phyloP scores from a whole-genome alignment of 306 rosid genomes.

The Cicer cuneatum region DNA sequence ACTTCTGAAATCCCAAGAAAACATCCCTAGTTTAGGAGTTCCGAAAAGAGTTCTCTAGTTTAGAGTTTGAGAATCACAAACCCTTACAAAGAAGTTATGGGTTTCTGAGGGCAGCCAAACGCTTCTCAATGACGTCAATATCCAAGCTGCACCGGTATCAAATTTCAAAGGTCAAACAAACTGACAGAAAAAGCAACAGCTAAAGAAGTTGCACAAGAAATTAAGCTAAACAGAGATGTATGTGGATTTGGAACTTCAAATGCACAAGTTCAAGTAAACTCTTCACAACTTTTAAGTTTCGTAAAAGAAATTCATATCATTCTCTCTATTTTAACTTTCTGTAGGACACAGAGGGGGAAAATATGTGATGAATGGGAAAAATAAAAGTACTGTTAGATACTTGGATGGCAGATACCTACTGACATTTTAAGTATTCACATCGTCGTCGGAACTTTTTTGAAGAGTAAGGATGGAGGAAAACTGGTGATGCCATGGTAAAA shows the following conservation, averaged over 20 bases:
- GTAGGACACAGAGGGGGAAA: not conserved
- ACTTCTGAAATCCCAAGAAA: conserved; percentile 28
- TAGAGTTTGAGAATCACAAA: conserved; percentile 21
- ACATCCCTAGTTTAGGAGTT: not conserved
- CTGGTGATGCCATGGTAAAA: not conserved
- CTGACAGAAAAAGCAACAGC: not conserved
- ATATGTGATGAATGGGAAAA: not conserved
- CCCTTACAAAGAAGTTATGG: conserved; percentile 52
- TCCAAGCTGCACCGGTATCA: conserved; percentile 69
- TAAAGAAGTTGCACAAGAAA: conserved; percentile 3
- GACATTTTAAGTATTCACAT: conserved; percentile 8
- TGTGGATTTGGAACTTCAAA: conserved; percentile 3
- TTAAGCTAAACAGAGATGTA: conserved; percentile 1
- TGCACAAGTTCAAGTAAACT: not conserved
- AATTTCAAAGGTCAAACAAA: conserved; percentile 41
- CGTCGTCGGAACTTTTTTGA: not conserved
- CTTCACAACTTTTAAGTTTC: not conserved
- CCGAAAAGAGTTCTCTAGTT: conserved; percentile 27
- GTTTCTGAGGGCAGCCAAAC: conserved; percentile 85
- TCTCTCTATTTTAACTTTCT: not conserved
- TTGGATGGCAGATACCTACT: conserved; percentile 21
- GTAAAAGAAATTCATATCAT: not conserved
- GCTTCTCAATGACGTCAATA: conserved; percentile 77
- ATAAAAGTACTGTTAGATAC: not conserved
- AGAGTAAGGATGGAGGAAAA: not conserved